Evolutionary conservation across 2,329 filamentous ascomycete species (phyloP), one percentile per base, ranked within the genome.

Genomic region (Penicillium glabrum): DNA sequence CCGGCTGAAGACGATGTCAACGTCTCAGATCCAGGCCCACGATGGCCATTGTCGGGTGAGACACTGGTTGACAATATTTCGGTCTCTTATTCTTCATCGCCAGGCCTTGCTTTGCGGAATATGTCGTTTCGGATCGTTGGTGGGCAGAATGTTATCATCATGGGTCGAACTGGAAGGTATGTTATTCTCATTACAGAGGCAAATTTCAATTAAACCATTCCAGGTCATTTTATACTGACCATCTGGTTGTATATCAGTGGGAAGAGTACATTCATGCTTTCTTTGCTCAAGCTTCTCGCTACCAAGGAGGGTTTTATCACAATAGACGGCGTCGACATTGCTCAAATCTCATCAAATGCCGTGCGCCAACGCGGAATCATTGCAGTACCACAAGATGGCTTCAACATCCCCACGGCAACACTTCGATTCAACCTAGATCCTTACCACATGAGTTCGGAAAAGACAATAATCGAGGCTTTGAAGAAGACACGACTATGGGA

Each of bases 351-450:
- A 1, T 31, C 33, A 16, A 43, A 19, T 41, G 39, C n/a, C 16
- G 31, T 58, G 7, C 56, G 56, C 14, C 47, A 48, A 47, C 51
- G 47, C 5, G 46, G 51, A 1, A 50, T 58, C 26, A 58, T 58
- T 51, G 46, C 56, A 29, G 51, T 58, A 26, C 56, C 56, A 29
- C 56, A 58, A 46, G 56, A 58, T 47, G 46, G 46, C 2, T 51
- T 58, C 11, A 58, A 23, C 5, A 45, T 55, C 37, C 21, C 56
- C 23, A 54, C 29, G 1, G 56, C 52, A 1, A 54, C 35, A 23
- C 29, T 58, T 13, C 51, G 46, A 3, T 58, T 58, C 31, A 58
- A 51, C 43, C 26, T 58, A 11, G 56, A 58, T 48, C 52, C 56
- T 14, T 54, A 55, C 4, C 29, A 55, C 5, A 39, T 39, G 35